Conservation (phyloP, 352 stramenopile genomes). For the Blastocystis hominis region DNA sequence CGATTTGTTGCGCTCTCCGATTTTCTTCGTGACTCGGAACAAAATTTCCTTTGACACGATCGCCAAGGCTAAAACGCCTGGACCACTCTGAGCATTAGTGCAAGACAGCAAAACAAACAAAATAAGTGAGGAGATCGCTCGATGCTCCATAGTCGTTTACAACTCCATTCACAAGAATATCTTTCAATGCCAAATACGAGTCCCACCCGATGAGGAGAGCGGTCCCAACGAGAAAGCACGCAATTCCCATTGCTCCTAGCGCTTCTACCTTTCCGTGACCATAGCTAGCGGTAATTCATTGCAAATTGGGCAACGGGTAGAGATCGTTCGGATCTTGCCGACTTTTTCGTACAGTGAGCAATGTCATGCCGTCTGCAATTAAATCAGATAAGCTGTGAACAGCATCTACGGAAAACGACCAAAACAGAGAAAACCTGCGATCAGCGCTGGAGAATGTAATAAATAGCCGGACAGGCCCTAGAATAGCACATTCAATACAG, state of each 20-base stretch:
- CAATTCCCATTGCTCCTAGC: slow-evolving; percentile 18
- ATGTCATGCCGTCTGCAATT: slow-evolving; percentile 12
- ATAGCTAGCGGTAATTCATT: not conserved
- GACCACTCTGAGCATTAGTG: slow-evolving; percentile 3
- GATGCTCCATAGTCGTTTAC: slow-evolving; percentile 15
- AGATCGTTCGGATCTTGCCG: not conserved
- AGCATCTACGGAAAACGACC: not conserved
- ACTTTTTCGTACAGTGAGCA: slow-evolving; percentile 18
- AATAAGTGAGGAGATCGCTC: not conserved
- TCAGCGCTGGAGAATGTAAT: not conserved
- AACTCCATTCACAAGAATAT: not conserved
- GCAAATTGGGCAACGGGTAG: not conserved
- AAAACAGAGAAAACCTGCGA: not conserved
- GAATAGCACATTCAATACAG: not conserved
- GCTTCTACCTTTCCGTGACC: slow-evolving; percentile 29
- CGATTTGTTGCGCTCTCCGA: slow-evolving; percentile 6
- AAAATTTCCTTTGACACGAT: slow-evolving; percentile 29
- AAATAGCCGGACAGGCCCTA: slow-evolving; percentile 34
- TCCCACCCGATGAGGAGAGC: slow-evolving; percentile 19
- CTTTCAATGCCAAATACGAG: not conserved
- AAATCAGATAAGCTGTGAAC: slow-evolving; percentile 27
- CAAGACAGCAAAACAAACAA: not conserved
- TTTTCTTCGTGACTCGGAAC: slow-evolving; percentile 40
- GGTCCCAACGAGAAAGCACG: not conserved
- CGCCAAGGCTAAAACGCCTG: not conserved